A percentile compares a stretch with the other conserved stretches of the same genome.
Evolutionary conservation across 345 rosid genomes (phyloP).

Genomic region (Conringia planisiliqua): DNA sequence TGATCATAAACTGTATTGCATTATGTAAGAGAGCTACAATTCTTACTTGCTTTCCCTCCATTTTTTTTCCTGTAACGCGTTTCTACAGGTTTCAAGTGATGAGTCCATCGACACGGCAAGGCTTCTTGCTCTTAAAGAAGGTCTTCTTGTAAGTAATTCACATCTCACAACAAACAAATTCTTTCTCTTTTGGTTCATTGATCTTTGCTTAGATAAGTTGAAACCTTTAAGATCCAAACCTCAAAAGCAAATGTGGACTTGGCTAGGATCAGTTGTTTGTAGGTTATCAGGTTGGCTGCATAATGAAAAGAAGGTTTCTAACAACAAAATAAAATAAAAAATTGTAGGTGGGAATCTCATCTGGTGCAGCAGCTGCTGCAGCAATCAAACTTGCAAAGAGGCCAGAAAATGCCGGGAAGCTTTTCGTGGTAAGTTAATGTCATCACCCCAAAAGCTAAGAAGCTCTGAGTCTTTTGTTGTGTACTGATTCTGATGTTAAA

Average conservation of each 20-base stretch:
- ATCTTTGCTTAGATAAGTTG: too few relatives aligned
- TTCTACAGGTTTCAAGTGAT: constrained; percentile 57
- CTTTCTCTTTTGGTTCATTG: too few relatives aligned
- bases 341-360: constrained; percentile 84
- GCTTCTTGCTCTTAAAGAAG: constrained; percentile 76
- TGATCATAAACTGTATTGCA: not conserved
- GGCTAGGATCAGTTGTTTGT: not conserved
- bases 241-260: not conserved
- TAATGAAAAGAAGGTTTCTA: not conserved
- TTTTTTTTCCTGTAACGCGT: not conserved
- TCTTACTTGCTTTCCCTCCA: not conserved
- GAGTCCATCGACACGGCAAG: constrained; percentile 86
- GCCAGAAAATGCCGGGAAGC: constrained; percentile 83
- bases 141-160: constrained; percentile 61
- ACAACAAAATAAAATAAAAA: not conserved
- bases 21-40: not conserved
- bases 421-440: constrained; percentile 63
- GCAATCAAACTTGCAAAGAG: constrained; percentile 78
- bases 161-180: not conserved
- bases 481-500: not conserved
- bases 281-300: not conserved
- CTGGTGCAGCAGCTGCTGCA: constrained; percentile 83
- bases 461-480: not conserved
- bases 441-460: not conserved
- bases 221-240: not conserved